Conservation (phyloP, 345 rosid species). For the Corchorus olitorius region DNA sequence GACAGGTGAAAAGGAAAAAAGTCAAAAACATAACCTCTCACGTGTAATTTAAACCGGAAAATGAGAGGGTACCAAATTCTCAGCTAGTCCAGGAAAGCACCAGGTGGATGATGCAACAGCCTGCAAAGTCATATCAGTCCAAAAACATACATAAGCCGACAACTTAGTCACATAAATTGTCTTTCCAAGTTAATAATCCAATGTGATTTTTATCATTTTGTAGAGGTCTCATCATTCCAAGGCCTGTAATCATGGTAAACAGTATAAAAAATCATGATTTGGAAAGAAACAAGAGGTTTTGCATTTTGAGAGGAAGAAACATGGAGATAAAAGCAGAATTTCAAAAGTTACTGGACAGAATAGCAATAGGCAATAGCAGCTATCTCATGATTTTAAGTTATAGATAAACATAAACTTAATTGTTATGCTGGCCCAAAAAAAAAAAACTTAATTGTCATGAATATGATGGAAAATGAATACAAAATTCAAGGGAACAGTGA, state of each 20-base stretch:
- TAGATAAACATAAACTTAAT: background rate
- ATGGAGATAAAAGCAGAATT: background rate
- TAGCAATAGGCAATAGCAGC: background rate
- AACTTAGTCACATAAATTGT: background rate
- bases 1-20: background rate
- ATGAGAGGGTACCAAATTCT: background rate
- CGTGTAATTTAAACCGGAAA: constrained; percentile 3
- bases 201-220: background rate
- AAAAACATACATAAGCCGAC: background rate
- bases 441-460: background rate
- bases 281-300: constrained; percentile 14
- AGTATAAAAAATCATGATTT: background rate
- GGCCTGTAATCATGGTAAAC: background rate
- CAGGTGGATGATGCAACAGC: constrained; percentile 12
- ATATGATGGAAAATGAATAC: background rate
- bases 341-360: background rate
- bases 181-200: background rate
- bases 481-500: background rate
- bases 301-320: background rate
- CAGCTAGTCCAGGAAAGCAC: background rate
- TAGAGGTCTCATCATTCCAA: background rate
- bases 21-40: background rate
- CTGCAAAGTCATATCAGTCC: background rate
- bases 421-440: background rate
- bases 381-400: background rate